Conservation (phyloP, 2,329 filamentous ascomycete species). For the Ilyonectria robusta region DNA sequence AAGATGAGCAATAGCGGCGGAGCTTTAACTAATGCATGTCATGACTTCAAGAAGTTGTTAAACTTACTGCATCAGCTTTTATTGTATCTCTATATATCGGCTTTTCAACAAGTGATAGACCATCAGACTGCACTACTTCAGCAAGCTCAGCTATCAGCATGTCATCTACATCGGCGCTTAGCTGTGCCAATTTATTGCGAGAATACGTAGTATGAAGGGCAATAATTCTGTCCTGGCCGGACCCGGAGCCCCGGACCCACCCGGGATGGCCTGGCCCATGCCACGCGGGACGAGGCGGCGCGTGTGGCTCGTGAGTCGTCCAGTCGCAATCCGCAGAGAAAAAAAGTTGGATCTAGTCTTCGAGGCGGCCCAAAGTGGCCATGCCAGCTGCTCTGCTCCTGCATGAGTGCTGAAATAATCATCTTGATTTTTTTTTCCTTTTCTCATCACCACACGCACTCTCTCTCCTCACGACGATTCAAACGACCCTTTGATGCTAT, state of each 20-base stretch:
- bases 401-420: constrained; percentile 20
- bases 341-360: constrained; percentile 27
- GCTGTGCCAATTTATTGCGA: neutral
- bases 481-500: neutral
- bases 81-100: no score
- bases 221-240: neutral
- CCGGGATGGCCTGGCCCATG: neutral
- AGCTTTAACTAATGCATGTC: no score
- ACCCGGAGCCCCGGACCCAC: constrained; percentile 6
- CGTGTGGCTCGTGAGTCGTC: constrained; percentile 11
- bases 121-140: no score
- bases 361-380: constrained; percentile 18
- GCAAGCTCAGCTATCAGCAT: no score
- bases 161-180: no score
- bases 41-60: no score
- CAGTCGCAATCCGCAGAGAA: constrained; percentile 23
- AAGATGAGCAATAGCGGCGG: no score
- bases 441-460: constrained; percentile 8
- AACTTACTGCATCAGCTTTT: no score
- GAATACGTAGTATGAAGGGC: neutral
- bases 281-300: neutral
- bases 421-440: constrained; percentile 7
- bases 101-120: no score
- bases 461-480: neutral
- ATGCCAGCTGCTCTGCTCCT: constrained; percentile 10